phyloP scores from a whole-genome alignment of 306 rosid species.

The Herpetospermum pedunculosum region DNA sequence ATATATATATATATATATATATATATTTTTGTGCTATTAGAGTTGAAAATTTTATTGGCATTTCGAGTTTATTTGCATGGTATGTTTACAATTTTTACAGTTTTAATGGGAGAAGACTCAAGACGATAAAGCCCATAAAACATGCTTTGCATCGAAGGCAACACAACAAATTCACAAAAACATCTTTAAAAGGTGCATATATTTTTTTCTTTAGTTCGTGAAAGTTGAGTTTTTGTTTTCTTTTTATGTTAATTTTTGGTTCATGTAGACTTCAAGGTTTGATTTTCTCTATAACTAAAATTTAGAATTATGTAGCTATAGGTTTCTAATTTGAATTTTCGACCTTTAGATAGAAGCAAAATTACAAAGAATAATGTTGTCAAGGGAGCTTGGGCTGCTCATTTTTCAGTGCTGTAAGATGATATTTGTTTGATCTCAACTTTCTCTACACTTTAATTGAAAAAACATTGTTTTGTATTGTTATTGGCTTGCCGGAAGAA shows the following conservation, averaged over 20 bases:
- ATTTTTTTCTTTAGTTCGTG: background rate
- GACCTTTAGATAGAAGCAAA: constrained; percentile 35
- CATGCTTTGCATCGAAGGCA: constrained; percentile 67
- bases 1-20: no score
- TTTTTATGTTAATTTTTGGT: background rate
- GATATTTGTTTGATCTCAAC: constrained; percentile 49
- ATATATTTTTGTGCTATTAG: no score
- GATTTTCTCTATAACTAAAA: background rate
- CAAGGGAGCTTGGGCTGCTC: constrained; percentile 68
- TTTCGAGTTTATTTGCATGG: background rate
- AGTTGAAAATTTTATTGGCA: background rate
- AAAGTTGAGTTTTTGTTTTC: background rate
- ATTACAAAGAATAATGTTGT: constrained; percentile 38
- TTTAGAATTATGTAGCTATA: background rate
- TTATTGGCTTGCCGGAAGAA: no score
- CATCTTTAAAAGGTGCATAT: constrained; percentile 34
- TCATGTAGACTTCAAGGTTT: background rate
- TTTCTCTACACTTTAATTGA: no score
- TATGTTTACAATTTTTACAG: background rate
- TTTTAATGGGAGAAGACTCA: constrained; percentile 57
- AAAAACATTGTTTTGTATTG: no score
- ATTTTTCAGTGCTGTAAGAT: constrained; percentile 67
- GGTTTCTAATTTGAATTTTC: constrained; percentile 3
- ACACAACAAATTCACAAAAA: constrained; percentile 57
- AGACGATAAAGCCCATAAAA: constrained; percentile 62